Percentiles rank a stretch among this genome's conserved stretches.
These are phyloP conservation scores for Calocybe indica DNA, from an alignment of 768 basidiomycete species.

Conservation along the genomic window DNA sequence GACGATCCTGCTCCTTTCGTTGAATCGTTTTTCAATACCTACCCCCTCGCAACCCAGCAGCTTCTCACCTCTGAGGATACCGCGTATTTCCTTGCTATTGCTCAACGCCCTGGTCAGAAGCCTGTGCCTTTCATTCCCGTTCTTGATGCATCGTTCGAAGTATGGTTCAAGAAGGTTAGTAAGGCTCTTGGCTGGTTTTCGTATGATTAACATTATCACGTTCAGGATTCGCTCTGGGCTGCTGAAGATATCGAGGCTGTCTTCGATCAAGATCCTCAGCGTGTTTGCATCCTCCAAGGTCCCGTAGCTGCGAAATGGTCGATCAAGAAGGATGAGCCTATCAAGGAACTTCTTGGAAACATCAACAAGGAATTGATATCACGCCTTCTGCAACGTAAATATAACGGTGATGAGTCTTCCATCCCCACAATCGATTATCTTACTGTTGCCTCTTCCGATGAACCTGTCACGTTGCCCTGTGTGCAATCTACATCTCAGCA, in stretches of 20 bases:
- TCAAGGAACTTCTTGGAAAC: constrained; percentile 86
- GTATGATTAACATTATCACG: not conserved
- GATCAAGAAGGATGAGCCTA: constrained; percentile 85
- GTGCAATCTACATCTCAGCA: constrained; percentile 37
- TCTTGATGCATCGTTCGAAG: constrained; percentile 87
- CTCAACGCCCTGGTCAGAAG: constrained; percentile 95
- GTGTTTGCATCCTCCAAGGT: constrained; percentile 96
- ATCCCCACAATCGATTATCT: constrained; percentile 88
- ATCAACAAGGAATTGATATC: constrained; percentile 74
- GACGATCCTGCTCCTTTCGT: constrained; percentile 80
- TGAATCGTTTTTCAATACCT: constrained; percentile 76
- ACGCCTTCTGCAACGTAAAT: constrained; percentile 73
- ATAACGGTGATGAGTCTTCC: constrained; percentile 65
- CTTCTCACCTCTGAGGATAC: constrained; percentile 90
- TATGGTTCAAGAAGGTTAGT: constrained; percentile 98
- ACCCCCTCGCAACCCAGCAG: constrained; percentile 77
- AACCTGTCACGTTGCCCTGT: constrained; percentile 27
- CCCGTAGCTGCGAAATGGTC: constrained; percentile 92
- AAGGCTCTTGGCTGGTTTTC: too few relatives aligned
- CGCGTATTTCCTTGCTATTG: constrained; percentile 92
- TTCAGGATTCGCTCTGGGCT: constrained; percentile 92
- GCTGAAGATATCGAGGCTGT: constrained; percentile 98
- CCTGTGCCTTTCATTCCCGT: constrained; percentile 98
- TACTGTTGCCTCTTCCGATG: constrained; percentile 33
- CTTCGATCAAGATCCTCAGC: constrained; percentile 97